Percentiles rank a stretch among this genome's conserved stretches.
phyloP scores from a whole-genome alignment of 2,329 filamentous ascomycete species.

The Aspergillus pseudoviridinutans region DNA sequence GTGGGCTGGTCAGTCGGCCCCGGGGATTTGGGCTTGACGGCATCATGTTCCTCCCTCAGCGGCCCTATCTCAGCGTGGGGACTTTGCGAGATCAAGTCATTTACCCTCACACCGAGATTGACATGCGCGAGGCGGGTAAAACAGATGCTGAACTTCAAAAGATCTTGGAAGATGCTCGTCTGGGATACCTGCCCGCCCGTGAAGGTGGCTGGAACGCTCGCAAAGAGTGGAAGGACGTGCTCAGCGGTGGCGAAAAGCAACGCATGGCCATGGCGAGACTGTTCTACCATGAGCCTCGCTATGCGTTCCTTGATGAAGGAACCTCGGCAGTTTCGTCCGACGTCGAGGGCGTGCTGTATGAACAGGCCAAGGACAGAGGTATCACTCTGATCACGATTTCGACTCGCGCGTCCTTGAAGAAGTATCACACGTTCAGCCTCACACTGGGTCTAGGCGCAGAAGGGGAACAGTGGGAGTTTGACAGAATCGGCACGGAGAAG shows the following conservation, averaged over 20 bases:
- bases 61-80: conserved; percentile 86
- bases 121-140: conserved; percentile 80
- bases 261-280: conserved; percentile 85
- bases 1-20: conserved; percentile 83
- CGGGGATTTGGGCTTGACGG: conserved; percentile 77
- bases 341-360: conserved; percentile 89
- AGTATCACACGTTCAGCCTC: conserved; percentile 91
- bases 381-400: conserved; percentile 97
- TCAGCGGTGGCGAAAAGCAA: conserved; percentile 98
- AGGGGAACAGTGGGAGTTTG: conserved; percentile 86
- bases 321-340: conserved; percentile 88
- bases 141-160: conserved; percentile 73
- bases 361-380: conserved; percentile 85
- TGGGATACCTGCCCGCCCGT: conserved; percentile 84
- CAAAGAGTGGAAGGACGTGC: conserved; percentile 97
- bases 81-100: conserved; percentile 96
- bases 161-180: conserved; percentile 74
- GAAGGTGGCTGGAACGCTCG: conserved; percentile 96
- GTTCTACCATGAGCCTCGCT: conserved; percentile 90
- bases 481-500: conserved; percentile 86
- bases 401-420: conserved; percentile 88
- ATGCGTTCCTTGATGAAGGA: conserved; percentile 92
- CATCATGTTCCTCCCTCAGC: conserved; percentile 97
- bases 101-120: conserved; percentile 89
- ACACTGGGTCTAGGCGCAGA: conserved; percentile 75